Evolutionary conservation across 2,329 filamentous ascomycete species (phyloP).

Genomic region (Diplodia scrobiculata): DNA sequence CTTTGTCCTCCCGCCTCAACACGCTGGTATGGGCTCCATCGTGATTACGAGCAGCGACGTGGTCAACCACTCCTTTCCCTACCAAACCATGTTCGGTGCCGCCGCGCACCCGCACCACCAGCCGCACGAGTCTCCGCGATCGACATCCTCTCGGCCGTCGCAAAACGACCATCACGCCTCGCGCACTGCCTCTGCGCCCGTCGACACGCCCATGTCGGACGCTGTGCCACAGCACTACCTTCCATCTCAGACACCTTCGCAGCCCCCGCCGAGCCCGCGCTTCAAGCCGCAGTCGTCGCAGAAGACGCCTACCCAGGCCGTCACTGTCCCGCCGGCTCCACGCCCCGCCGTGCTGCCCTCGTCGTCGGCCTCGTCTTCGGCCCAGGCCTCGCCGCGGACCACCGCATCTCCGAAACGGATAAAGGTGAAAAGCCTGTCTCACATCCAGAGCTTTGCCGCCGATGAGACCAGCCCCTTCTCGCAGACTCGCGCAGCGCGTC

Average conservation of each 20-base stretch:
- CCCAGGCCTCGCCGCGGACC: slow-evolving; percentile 37
- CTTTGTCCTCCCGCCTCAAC: slow-evolving; percentile 17
- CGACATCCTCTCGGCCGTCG: slow-evolving; percentile 39
- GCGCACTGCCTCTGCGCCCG: slow-evolving; percentile 35
- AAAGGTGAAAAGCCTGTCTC: slow-evolving; percentile 82
- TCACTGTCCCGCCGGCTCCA: slow-evolving; percentile 29
- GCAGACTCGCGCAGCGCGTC: slow-evolving; percentile 49
- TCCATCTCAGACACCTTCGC: slow-evolving; percentile 34
- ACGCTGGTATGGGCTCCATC: slow-evolving; percentile 62
- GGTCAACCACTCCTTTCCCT: slow-evolving; percentile 71
- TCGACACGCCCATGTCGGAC: slow-evolving; percentile 47
- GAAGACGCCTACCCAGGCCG: slow-evolving; percentile 35
- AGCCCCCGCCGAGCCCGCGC: slow-evolving; percentile 41
- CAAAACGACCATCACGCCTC: slow-evolving; percentile 34
- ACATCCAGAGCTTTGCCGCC: slow-evolving; percentile 84
- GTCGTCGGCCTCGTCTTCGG: slow-evolving; percentile 37
- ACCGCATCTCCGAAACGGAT: slow-evolving; percentile 59
- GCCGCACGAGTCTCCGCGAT: slow-evolving; percentile 43
- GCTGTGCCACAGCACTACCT: slow-evolving; percentile 37
- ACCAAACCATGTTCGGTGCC: slow-evolving; percentile 67
- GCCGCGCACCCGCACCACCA: slow-evolving; percentile 43
- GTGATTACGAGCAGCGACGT: slow-evolving; percentile 62
- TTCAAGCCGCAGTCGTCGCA: slow-evolving; percentile 43
- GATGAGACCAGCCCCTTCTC: slow-evolving; percentile 68
- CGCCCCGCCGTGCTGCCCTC: slow-evolving; percentile 35